Conservation (phyloP, 202 grass and related monocot species). For the Schoenoplectus tabernaemontani region DNA sequence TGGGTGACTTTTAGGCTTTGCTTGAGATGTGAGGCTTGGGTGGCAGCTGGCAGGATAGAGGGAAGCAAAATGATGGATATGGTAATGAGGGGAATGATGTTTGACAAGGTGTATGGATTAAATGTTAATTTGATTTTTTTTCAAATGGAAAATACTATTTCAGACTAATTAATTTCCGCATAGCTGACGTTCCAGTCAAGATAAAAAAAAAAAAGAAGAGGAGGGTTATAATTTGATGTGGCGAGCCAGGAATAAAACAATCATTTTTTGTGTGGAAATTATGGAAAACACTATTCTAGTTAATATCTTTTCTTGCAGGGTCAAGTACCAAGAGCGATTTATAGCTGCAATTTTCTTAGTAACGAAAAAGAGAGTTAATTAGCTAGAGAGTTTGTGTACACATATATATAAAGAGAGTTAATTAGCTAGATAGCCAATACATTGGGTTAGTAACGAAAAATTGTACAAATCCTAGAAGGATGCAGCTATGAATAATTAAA, state of each 20-base stretch:
- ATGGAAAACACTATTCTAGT: not conserved
- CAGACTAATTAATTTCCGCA: no score
- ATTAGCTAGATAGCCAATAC: not conserved
- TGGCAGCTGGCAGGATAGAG: constrained; percentile 33
- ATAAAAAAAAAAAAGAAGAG: no score
- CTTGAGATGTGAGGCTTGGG: constrained; percentile 57
- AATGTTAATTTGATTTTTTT: constrained; percentile 4
- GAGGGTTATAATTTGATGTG: no score
- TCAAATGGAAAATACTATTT: not conserved
- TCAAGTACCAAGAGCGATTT: not conserved
- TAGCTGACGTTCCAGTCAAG: no score
- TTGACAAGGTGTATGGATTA: constrained; percentile 3
- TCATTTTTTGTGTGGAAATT: no score
- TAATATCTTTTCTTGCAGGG: not conserved
- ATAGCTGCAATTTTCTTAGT: not conserved
- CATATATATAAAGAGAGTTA: not conserved
- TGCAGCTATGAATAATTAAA: not conserved
- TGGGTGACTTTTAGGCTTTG: constrained; percentile 33
- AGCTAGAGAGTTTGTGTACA: no score
- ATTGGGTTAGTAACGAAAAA: not conserved
- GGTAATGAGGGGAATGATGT: constrained; percentile 40
- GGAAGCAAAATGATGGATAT: constrained; percentile 57
- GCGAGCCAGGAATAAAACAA: no score
- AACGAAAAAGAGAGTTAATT: no score
- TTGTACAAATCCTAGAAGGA: not conserved